A percentile compares a stretch with the other conserved stretches of the same genome.
phyloP scores from a whole-genome alignment of 2,329 filamentous ascomycete genomes.

The Aspergillus calidoustus region DNA sequence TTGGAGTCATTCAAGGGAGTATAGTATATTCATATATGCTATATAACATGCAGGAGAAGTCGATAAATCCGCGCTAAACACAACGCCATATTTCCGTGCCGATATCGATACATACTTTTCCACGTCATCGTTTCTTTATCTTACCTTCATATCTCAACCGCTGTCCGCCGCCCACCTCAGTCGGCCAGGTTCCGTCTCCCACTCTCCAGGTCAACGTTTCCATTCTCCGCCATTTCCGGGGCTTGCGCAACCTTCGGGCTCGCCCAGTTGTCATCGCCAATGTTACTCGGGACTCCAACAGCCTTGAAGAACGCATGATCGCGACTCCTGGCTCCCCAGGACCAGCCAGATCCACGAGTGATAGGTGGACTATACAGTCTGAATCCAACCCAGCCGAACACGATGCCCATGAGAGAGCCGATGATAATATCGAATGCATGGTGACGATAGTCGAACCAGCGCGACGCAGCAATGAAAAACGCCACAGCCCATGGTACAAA shows the following conservation, averaged over 20 bases:
- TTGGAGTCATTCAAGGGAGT: neutral
- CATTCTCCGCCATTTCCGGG: slow-evolving; percentile 4
- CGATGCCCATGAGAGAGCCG: slow-evolving; percentile 77
- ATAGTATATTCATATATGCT: neutral
- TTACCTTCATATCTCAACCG: neutral
- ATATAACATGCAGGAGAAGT: neutral
- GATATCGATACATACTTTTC: neutral
- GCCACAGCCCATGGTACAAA: slow-evolving; percentile 74
- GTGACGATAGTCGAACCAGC: slow-evolving; percentile 87
- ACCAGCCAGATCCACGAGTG: slow-evolving; percentile 79
- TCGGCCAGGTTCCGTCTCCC: slow-evolving; percentile 21
- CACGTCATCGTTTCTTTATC: neutral
- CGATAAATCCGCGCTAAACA: neutral
- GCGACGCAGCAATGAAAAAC: slow-evolving; percentile 80
- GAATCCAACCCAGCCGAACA: slow-evolving; percentile 75
- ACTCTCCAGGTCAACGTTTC: slow-evolving; percentile 28
- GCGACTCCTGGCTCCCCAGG: slow-evolving; percentile 78
- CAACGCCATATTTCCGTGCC: neutral
- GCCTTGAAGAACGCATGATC: slow-evolving; percentile 67
- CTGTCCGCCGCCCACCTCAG: slow-evolving; percentile 12
- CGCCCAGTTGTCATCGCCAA: slow-evolving; percentile 36
- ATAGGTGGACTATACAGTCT: slow-evolving; percentile 85
- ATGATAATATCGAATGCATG: slow-evolving; percentile 91
- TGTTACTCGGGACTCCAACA: slow-evolving; percentile 38
- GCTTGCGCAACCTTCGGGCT: slow-evolving; percentile 15